phyloP scores from a whole-genome alignment of 257 asterid genomes.

The Euphrasia confusa region DNA sequence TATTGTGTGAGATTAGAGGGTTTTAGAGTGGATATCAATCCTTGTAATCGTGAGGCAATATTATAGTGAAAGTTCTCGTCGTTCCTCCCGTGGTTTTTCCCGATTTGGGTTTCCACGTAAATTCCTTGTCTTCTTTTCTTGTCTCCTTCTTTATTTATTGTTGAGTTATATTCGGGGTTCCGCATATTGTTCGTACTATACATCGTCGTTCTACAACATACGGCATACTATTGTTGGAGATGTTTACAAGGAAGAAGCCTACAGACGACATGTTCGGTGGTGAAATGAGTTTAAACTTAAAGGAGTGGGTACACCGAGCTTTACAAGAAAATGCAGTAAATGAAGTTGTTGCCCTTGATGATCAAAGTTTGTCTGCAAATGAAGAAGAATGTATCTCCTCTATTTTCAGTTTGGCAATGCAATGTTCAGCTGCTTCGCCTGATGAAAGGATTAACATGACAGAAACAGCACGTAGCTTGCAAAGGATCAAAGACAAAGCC shows the following conservation, averaged over 20 bases:
- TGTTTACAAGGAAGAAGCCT: background rate
- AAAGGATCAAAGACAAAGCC: conserved; percentile 14
- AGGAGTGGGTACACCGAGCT: conserved; percentile 1
- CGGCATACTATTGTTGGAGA: background rate
- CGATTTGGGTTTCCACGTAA: too few species aligned
- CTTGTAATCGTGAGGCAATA: too few species aligned
- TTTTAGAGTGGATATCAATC: too few species aligned
- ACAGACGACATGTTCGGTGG: background rate
- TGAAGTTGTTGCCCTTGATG: conserved; percentile 26
- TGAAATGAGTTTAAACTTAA: background rate
- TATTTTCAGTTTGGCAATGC: background rate
- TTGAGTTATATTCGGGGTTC: too few species aligned
- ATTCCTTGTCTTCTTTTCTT: too few species aligned
- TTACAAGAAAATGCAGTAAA: conserved; percentile 20
- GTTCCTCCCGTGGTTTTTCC: too few species aligned
- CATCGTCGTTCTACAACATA: too few species aligned
- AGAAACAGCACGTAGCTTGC: background rate
- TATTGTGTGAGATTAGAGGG: too few species aligned
- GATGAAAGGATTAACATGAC: conserved; percentile 11
- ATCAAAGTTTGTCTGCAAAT: conserved; percentile 4
- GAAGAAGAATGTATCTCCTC: conserved; percentile 17
- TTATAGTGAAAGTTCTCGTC: too few species aligned
- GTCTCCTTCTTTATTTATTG: too few species aligned
- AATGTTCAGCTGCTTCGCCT: background rate
- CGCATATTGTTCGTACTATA: too few species aligned